Evolutionary conservation across 2,329 filamentous ascomycete species (phyloP), one percentile per base, ranked within the genome.

Genomic region (Aspergillus chevalieri): DNA sequence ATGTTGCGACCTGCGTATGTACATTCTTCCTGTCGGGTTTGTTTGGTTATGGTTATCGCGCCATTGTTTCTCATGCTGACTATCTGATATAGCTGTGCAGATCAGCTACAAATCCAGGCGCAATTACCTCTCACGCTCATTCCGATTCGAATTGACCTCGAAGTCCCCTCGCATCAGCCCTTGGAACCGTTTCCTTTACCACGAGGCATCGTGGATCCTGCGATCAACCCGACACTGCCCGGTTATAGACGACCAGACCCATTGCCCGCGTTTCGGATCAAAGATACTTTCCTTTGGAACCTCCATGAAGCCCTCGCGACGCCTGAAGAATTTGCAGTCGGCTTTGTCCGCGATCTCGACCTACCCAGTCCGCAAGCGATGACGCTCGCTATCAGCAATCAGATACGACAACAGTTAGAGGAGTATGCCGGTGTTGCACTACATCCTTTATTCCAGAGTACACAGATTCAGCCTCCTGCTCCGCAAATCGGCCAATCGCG

Each of bases 261-360:
- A 53, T 90, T 90, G 12, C 84, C 90, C 1, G 86, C 89, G 3
- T 96, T 90, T 70, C 83, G 93, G 54, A 77, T 98, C 50, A 90
- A 94, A 62, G 93, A 98, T 61, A 86, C 88, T n/a, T 97, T 98
- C 62, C 74, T 96, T 47, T 98, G 93, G 93, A 98, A 98, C 62
- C 78, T 98, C 12, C 92, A 97, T 70, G 93, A 98, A 73, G 87
- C 89, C 0, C 76, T 96, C 51, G 87, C 91, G 46, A 98, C 93
- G 0, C 95, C 93, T 1, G 93, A 98, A 64, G 87, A 95, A 64
- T 98, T 97, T 66, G 93, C 93, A n/a, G 82, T 87, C 59, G 84
- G 81, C 1, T 83, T 97, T 57, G 91, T 95, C 1, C 89, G 95
- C 56, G 93, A 98, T 65, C 79, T 98, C 39, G 93, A 98, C 66